Evolutionary conservation across 768 basidiomycete genomes (phyloP).

Genomic region (Calocybe gangraenosa): DNA sequence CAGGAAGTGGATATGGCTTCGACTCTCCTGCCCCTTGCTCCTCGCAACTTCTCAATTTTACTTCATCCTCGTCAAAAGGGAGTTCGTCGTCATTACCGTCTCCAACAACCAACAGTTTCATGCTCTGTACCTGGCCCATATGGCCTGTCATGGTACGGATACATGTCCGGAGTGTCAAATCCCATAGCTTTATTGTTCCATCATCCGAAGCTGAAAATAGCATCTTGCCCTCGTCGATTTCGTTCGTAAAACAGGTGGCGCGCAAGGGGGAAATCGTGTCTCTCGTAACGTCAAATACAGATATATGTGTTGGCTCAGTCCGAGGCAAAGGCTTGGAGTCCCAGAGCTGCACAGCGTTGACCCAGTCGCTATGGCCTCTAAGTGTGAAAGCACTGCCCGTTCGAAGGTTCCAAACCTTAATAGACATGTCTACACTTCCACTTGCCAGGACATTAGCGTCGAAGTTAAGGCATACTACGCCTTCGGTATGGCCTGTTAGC

Average conservation of each 20-base stretch:
- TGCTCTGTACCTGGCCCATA: slow-evolving; percentile 90
- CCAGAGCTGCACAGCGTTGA: slow-evolving; percentile 94
- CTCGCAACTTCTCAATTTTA: neutral
- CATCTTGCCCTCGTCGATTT: slow-evolving; percentile 85
- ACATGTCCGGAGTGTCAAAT: slow-evolving; percentile 75
- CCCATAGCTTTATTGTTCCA: slow-evolving; percentile 91
- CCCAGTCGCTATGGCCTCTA: slow-evolving; percentile 93
- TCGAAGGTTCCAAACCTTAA: slow-evolving; percentile 92
- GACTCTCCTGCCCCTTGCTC: neutral
- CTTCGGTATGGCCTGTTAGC: slow-evolving; percentile 85
- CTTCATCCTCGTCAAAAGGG: neutral
- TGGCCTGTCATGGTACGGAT: slow-evolving; percentile 85
- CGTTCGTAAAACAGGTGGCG: slow-evolving; percentile 30
- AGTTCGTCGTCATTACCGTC: slow-evolving; percentile 22
- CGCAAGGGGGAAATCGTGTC: slow-evolving; percentile 19
- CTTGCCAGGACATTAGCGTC: slow-evolving; percentile 90
- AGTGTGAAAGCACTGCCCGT: slow-evolving; percentile 90
- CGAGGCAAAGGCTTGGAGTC: slow-evolving; percentile 47
- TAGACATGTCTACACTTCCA: slow-evolving; percentile 91
- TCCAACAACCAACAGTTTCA: slow-evolving; percentile 72
- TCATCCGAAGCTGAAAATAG: slow-evolving; percentile 97
- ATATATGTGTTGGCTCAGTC: slow-evolving; percentile 24
- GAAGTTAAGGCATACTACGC: slow-evolving; percentile 88
- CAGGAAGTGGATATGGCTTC: neutral
- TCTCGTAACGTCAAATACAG: slow-evolving; percentile 32